Percentiles rank a stretch among this genome's conserved stretches.
phyloP scores from a whole-genome alignment of 2,329 filamentous ascomycete genomes.

The Diaporthe helianthi region DNA sequence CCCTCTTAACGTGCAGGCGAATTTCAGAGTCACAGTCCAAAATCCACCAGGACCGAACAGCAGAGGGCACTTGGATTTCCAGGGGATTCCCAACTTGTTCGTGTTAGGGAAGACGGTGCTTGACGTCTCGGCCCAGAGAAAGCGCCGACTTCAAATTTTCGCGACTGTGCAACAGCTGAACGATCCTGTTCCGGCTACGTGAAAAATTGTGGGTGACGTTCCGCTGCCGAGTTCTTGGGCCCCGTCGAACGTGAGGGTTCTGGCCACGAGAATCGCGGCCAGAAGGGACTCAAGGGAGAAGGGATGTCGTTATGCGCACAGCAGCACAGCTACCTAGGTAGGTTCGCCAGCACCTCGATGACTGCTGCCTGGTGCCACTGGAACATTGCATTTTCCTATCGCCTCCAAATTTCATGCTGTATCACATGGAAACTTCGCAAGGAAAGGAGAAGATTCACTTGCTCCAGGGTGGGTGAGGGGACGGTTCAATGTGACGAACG shows the following conservation, averaged over 20 bases:
- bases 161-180: background rate
- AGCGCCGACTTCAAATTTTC: background rate
- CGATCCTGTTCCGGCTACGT: background rate
- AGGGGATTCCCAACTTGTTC: background rate
- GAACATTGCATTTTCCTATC: background rate
- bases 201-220: background rate
- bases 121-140: conserved; percentile 3
- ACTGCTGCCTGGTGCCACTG: conserved; percentile 16
- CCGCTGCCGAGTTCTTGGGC: conserved; percentile 14
- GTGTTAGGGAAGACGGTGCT: background rate
- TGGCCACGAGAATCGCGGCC: background rate
- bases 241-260: background rate
- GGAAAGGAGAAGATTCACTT: background rate
- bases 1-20: background rate
- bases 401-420: background rate
- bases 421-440: conserved; percentile 6
- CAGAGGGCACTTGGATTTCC: background rate
- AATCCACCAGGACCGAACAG: background rate
- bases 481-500: conserved; percentile 1
- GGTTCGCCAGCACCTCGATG: background rate
- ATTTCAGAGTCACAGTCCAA: background rate
- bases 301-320: background rate
- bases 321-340: too few species aligned
- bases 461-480: background rate
- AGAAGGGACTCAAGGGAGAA: too few species aligned